These are phyloP conservation scores for Darksidea phi DNA, from an alignment of 495 filamentous ascomycete species.

Conservation along the genomic window DNA sequence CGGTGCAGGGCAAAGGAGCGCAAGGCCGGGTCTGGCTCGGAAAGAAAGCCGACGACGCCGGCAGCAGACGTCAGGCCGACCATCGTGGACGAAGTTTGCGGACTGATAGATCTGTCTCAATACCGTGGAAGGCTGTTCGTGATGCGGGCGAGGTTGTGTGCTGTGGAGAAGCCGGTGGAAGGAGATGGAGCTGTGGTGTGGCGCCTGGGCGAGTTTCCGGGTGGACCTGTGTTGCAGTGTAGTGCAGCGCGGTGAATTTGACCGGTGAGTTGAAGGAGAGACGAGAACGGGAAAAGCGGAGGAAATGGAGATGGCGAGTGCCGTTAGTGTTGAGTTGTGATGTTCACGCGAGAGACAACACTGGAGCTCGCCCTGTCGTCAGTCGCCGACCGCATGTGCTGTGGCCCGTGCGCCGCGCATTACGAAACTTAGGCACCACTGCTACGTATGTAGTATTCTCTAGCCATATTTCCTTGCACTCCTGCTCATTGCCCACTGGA, in stretches of 20 bases:
- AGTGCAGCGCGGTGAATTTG: not conserved
- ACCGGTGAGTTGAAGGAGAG: constrained; percentile 28
- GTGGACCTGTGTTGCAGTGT: not conserved
- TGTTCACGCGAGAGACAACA: constrained; percentile 8
- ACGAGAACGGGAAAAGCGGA: constrained; percentile 26
- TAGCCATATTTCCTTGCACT: too few species aligned
- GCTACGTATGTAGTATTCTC: too few species aligned
- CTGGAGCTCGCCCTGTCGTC: constrained; percentile 19
- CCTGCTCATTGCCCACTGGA: too few species aligned
- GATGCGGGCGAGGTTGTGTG: constrained; percentile 19
- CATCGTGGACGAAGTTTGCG: constrained; percentile 53
- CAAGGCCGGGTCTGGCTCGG: constrained; percentile 89
- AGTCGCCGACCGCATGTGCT: not conserved
- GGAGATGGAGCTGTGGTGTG: constrained; percentile 29
- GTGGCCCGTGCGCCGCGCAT: not conserved
- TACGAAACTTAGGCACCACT: too few species aligned
- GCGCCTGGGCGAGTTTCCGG: constrained; percentile 22
- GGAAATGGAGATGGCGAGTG: constrained; percentile 33
- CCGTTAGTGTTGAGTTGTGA: constrained; percentile 18
- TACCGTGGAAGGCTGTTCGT: not conserved
- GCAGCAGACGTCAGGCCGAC: constrained; percentile 90
- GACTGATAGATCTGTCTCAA: not conserved
- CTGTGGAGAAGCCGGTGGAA: constrained; percentile 27
- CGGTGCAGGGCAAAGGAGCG: constrained; percentile 91
- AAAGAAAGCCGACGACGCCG: constrained; percentile 91